Conservation (phyloP, 2,329 filamentous ascomycete species). For the Beauveria scarabaeidicola region DNA sequence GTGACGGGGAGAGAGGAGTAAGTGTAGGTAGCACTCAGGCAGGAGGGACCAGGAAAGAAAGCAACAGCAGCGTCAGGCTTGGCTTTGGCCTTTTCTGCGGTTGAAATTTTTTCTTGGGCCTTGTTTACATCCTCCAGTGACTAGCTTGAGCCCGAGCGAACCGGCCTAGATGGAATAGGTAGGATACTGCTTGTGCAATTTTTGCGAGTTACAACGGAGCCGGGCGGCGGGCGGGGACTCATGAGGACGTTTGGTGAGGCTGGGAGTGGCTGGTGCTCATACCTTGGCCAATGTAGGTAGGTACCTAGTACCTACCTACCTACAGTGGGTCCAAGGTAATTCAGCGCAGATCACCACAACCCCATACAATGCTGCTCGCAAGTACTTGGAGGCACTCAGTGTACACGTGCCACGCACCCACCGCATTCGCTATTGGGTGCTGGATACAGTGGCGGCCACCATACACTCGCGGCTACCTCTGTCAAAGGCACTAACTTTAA, state of each 20-base stretch:
- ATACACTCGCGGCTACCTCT: too few relatives aligned
- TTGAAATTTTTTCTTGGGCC: not conserved
- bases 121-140: not conserved
- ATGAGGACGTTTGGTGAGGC: not conserved
- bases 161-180: not conserved
- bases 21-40: not conserved
- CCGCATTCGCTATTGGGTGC: too few relatives aligned
- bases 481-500: too few relatives aligned
- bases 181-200: not conserved
- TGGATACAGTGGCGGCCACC: too few relatives aligned
- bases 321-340: too few relatives aligned
- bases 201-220: not conserved
- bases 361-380: too few relatives aligned
- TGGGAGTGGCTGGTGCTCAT: not conserved
- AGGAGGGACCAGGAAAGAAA: not conserved
- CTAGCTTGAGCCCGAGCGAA: not conserved
- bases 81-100: not conserved
- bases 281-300: not conserved
- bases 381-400: too few relatives aligned
- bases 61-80: not conserved
- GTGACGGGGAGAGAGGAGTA: not conserved
- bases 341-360: too few relatives aligned
- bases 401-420: too few relatives aligned
- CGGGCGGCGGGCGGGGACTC: not conserved
- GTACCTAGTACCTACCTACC: constrained; percentile 1